Conservation (phyloP, 306 rosid species). For the Cyamopsis tetragonoloba region DNA sequence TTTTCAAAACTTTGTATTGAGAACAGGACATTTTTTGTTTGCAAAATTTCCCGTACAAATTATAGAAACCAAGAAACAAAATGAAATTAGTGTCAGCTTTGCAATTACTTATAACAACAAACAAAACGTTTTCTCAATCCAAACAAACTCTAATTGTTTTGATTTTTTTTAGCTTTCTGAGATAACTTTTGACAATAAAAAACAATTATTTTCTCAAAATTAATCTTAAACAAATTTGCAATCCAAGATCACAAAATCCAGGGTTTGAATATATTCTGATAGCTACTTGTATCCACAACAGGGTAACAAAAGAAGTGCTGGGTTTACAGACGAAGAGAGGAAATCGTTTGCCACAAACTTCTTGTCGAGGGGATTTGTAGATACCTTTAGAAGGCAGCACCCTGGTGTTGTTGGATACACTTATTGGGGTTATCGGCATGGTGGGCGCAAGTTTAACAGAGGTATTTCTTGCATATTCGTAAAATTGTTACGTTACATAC, state of each 20-base stretch:
- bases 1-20: too few relatives aligned
- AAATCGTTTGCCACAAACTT: conserved; percentile 74
- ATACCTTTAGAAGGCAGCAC: conserved; percentile 83
- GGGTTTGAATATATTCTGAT: neutral
- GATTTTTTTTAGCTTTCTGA: too few relatives aligned
- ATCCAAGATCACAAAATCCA: neutral
- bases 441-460: conserved; percentile 71
- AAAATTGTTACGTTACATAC: neutral
- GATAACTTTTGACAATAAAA: too few relatives aligned
- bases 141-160: too few relatives aligned
- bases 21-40: too few relatives aligned
- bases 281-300: conserved; percentile 29
- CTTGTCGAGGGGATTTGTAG: conserved; percentile 75
- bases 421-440: conserved; percentile 93
- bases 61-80: too few relatives aligned
- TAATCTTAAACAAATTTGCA: too few relatives aligned
- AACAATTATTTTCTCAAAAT: too few relatives aligned
- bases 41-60: too few relatives aligned
- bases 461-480: conserved; percentile 40
- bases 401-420: conserved; percentile 90
- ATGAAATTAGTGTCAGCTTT: too few relatives aligned
- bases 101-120: too few relatives aligned
- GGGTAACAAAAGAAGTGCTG: conserved; percentile 95
- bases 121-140: too few relatives aligned
- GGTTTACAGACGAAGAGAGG: conserved; percentile 91